phyloP scores from a whole-genome alignment of 2,329 filamentous ascomycete species.

The Graphilbum sp. region DNA sequence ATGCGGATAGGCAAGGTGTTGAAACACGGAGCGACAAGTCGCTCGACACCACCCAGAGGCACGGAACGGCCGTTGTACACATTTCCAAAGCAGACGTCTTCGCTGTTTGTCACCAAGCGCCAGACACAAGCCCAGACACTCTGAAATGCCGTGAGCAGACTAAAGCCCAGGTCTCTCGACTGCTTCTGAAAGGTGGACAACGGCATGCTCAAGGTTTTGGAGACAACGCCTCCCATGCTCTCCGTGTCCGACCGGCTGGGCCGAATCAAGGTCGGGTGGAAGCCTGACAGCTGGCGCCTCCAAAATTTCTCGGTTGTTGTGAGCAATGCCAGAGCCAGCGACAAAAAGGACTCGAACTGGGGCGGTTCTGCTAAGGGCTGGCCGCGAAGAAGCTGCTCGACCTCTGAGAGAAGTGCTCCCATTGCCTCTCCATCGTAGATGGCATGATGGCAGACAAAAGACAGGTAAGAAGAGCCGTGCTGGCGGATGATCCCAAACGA shows the following conservation, averaged over 20 bases:
- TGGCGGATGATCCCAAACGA: slow-evolving; percentile 25
- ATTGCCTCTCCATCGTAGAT: slow-evolving; percentile 78
- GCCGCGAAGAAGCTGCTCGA: slow-evolving; percentile 41
- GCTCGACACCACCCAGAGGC: slow-evolving; percentile 47
- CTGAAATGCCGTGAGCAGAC: slow-evolving; percentile 53
- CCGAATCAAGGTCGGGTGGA: slow-evolving; percentile 19
- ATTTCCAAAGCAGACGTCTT: slow-evolving; percentile 75
- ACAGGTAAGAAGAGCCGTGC: slow-evolving; percentile 21
- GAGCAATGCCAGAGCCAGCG: slow-evolving; percentile 33
- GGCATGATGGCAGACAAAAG: slow-evolving; percentile 55
- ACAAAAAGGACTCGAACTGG: slow-evolving; percentile 48
- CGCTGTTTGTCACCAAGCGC: slow-evolving; percentile 31
- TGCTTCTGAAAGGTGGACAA: slow-evolving; percentile 29
- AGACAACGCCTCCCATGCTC: slow-evolving; percentile 5
- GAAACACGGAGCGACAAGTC: slow-evolving; percentile 77
- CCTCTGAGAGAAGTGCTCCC: slow-evolving; percentile 48
- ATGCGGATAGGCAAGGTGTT: slow-evolving; percentile 67
- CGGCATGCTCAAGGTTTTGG: slow-evolving; percentile 17
- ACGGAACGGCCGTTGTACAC: slow-evolving; percentile 65
- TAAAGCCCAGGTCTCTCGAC: slow-evolving; percentile 36
- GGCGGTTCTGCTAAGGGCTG: slow-evolving; percentile 24
- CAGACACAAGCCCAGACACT: slow-evolving; percentile 56
- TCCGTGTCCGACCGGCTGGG: not conserved
- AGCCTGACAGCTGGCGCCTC: slow-evolving; percentile 35
- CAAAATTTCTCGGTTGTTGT: slow-evolving; percentile 47